A percentile compares a stretch with the other conserved stretches of the same genome.
Evolutionary conservation across 1,284 basidiomycete genomes (phyloP).

Genomic region (Butyriboletus appendiculatus): DNA sequence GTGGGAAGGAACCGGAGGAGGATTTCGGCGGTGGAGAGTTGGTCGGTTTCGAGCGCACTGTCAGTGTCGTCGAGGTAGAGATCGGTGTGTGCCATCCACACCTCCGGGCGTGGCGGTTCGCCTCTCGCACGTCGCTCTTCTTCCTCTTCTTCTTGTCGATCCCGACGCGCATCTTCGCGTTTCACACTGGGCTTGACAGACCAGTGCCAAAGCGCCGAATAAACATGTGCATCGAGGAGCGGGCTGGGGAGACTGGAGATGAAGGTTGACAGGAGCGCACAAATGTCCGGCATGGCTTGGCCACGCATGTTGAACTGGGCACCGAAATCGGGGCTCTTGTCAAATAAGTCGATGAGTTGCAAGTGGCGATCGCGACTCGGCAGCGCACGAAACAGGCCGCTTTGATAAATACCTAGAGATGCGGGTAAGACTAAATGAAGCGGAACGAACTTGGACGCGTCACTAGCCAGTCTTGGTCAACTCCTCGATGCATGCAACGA

Average conservation of each 20-base stretch:
- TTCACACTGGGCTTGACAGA: conserved; percentile 47
- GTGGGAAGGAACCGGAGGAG: conserved; percentile 63
- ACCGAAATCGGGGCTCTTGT: conserved; percentile 34
- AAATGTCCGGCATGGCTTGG: conserved; percentile 58
- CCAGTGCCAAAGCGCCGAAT: conserved; percentile 51
- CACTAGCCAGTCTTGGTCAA: conserved; percentile 54
- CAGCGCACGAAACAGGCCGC: conserved; percentile 47
- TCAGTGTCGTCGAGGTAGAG: conserved; percentile 18
- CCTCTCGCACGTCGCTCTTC: conserved; percentile 27
- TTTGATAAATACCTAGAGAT: conserved; percentile 44
- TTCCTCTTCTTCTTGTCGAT: conserved; percentile 26
- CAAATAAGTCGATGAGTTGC: conserved; percentile 38
- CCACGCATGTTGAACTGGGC: conserved; percentile 42
- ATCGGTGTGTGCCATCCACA: conserved; percentile 8
- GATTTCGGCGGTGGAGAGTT: conserved; percentile 49
- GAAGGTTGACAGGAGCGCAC: conserved; percentile 59
- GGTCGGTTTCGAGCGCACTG: conserved; percentile 31
- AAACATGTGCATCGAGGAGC: conserved; percentile 45
- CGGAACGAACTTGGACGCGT: neutral
- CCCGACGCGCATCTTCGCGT: conserved; percentile 34
- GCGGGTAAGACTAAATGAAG: neutral
- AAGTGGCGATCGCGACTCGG: conserved; percentile 39
- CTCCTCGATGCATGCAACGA: conserved; percentile 59
- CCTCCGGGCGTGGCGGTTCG: conserved; percentile 6
- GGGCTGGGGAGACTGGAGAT: conserved; percentile 57